Base-by-base conservation (phyloP, 176 grass and related monocot species). In the Triticum timopheevii region DNA sequence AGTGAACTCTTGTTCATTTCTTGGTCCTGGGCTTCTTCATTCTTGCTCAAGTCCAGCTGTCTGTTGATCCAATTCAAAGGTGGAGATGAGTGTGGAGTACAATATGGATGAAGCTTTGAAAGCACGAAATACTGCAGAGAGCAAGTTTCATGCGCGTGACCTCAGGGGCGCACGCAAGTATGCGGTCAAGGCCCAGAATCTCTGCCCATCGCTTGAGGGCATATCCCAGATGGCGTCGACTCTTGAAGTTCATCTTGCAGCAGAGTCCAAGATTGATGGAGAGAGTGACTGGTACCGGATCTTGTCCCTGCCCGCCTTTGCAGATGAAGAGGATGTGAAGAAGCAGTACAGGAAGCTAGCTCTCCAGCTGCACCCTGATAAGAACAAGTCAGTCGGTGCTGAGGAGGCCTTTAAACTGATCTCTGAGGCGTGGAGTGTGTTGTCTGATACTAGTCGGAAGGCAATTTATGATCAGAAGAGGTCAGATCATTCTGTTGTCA, bases 241-340 rank as follows among this genome's bases (percentile, higher is more conserved):
- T 4, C 69, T 98, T 54, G 96, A 98, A 54, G 90, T 98, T 82
- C 86, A 98, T 86, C 92, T 94, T 85, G 94, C 96, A 54, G 78
- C 96, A 15, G 92, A 94, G 65, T 87, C 79, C 24, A 95, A 87
- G 84, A 87, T 96, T 74, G 82, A 72, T 76, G 96, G 93, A 70
- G 93, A 98, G 88, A 93, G 78, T 47, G 96, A 98, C 76, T 92
- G 93, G 90, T 98, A 98, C 63, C 84, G 88, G 52, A 94, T 98
- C 83, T 88, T 98, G 49, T 95, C 88, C 83, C 70, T 96, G 39
- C 81, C 77, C 65, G 82, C 94, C 22, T 92, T 84, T 56, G 82
- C 87, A 23, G 94, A 96, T 63, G 97, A 98, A 86, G 97, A 98
- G 77, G 88, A 90, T 61, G 85, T 98, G 58, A 98, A 94, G 89